These are phyloP conservation scores for Hypoxylon perforatum DNA, from an alignment of 495 filamentous ascomycete species.

Conservation along the genomic window DNA sequence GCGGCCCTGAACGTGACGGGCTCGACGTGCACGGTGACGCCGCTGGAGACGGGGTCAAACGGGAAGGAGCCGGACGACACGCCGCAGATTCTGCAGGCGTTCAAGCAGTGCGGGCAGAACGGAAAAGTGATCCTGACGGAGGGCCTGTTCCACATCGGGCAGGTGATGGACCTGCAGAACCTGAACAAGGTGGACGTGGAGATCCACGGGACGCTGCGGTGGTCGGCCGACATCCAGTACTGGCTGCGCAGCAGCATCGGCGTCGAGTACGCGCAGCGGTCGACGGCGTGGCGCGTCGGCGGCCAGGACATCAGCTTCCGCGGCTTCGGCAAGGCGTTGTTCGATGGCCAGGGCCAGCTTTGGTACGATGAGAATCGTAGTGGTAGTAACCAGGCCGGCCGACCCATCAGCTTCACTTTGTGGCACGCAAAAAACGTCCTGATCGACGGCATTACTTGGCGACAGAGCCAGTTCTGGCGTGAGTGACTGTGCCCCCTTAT, in stretches of 20 bases:
- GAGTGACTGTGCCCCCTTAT: constrained; percentile 4
- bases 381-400: constrained; percentile 48
- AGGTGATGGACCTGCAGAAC: constrained; percentile 56
- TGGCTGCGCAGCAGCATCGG: constrained; percentile 50
- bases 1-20: constrained; percentile 49
- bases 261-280: constrained; percentile 52
- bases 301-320: constrained; percentile 50
- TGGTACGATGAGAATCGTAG: constrained; percentile 56
- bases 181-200: constrained; percentile 54
- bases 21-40: constrained; percentile 53
- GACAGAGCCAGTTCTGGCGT: constrained; percentile 57
- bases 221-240: constrained; percentile 53
- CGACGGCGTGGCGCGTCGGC: constrained; percentile 55
- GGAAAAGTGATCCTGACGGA: constrained; percentile 51
- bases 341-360: constrained; percentile 56
- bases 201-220: constrained; percentile 54
- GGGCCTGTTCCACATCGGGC: constrained; percentile 55
- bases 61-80: constrained; percentile 51
- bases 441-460: constrained; percentile 56
- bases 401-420: constrained; percentile 55
- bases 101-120: constrained; percentile 51
- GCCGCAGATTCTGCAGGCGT: constrained; percentile 56
- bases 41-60: constrained; percentile 33
- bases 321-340: constrained; percentile 53
- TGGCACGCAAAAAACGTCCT: constrained; percentile 53